phyloP scores from a whole-genome alignment of 768 basidiomycete genomes.

The Suillus tomentosus region DNA sequence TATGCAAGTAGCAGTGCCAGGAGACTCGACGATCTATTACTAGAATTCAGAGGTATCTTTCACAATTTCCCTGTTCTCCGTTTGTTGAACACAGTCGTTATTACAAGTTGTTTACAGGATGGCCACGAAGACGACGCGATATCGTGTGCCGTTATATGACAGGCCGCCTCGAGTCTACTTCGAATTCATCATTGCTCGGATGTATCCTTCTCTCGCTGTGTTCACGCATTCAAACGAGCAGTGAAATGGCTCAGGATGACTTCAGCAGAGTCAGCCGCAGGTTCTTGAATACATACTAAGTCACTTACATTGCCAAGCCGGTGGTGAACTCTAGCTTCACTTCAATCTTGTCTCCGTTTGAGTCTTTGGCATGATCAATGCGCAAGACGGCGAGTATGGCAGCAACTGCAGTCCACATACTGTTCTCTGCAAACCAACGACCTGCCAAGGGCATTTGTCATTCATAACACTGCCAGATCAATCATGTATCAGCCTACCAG shows the following conservation, averaged over 20 bases:
- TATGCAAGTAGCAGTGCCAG: constrained; percentile 66
- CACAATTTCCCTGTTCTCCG: constrained; percentile 14
- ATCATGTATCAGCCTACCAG: background rate
- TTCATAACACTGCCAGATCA: background rate
- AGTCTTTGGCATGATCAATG: background rate
- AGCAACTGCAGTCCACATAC: background rate
- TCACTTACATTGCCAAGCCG: too few relatives aligned
- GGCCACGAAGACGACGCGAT: constrained; percentile 61
- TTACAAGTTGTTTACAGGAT: constrained; percentile 58
- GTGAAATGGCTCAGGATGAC: too few relatives aligned
- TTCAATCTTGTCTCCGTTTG: too few relatives aligned
- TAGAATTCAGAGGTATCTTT: constrained; percentile 68
- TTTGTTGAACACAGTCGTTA: constrained; percentile 24
- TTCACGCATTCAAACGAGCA: too few relatives aligned
- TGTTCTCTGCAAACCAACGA: background rate
- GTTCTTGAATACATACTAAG: too few relatives aligned
- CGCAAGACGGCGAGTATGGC: background rate
- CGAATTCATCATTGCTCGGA: too few relatives aligned
- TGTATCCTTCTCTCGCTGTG: too few relatives aligned
- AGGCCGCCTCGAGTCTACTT: too few relatives aligned
- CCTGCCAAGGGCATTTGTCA: background rate
- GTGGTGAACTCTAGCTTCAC: too few relatives aligned
- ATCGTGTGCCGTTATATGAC: background rate
- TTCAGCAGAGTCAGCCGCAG: too few relatives aligned
- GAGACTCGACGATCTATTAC: constrained; percentile 64